Evolutionary conservation across 306 rosid genomes (phyloP), one percentile per base, ranked within the genome.

Genomic region (Casuarina cunninghamiana): DNA sequence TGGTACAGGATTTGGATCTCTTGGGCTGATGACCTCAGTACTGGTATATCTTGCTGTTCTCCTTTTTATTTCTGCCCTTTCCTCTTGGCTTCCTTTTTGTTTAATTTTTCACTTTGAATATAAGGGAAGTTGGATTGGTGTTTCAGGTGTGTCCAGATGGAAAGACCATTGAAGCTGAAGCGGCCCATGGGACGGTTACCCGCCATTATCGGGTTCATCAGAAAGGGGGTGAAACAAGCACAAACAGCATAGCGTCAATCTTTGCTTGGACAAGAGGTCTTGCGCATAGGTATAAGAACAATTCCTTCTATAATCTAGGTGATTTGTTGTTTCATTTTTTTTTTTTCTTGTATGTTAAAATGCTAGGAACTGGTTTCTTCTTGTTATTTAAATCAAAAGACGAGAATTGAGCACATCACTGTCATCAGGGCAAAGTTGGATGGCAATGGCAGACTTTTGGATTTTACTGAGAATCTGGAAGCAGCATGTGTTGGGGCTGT

Each of bases 181-280:
- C 99, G 49, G 99, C 99, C 76, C 99, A 95, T 71, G 99, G 99
- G 32, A 95, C 99, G 62, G 99, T 95, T 58, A 95, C 99, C 13
- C 85, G 99, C 62, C 99, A 95, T 79, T 95, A 10, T 74, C 87
- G 99, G 91, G 99, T 95, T 87, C 99, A 95, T 82, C 97, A 95
- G 84, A 95, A 89, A 79, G 99, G 99, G 39, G 97, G 97, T 65
- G 99, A 95, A 93, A 95, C 99, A 63, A 95, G 99, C 90, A 95
- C 99, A 84, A 95, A 95, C 72, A 95, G 99, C 89, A 92, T 95
- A 72, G 99, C 99, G n/a, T 95, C 99, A 78, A 91, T 95, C 78
- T 95, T 95, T 91, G 99, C 99, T 83, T 95, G 99, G 99, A 83
- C 97, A 51, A 85, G 97, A 50, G 99, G 99, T 62, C 94, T 95